Evolutionary conservation across 768 basidiomycete species (phyloP).

Genomic region (Trichaptum fuscoviolaceum): DNA sequence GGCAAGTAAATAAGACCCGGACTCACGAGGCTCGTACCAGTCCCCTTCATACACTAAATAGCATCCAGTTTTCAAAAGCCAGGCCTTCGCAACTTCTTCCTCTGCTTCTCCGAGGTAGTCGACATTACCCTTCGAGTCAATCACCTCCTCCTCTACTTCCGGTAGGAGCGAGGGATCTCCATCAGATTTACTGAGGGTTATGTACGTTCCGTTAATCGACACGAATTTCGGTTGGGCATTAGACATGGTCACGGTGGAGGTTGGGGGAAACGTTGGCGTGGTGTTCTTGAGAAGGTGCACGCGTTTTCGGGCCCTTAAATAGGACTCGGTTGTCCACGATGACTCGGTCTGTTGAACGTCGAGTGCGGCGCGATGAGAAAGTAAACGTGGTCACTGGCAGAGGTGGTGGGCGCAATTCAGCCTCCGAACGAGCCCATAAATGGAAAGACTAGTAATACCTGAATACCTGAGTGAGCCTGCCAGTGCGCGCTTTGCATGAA

Average conservation of each 20-base stretch:
- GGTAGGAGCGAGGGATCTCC: not conserved
- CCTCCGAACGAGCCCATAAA: no score
- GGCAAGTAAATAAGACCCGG: not conserved
- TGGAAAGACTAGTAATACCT: no score
- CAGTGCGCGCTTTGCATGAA: no score
- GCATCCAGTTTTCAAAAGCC: constrained; percentile 17
- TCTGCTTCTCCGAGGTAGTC: constrained; percentile 17
- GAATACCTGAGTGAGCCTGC: no score
- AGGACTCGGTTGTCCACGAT: not conserved
- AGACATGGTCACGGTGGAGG: not conserved
- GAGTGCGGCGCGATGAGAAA: not conserved
- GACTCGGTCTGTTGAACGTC: not conserved
- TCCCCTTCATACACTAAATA: constrained; percentile 15
- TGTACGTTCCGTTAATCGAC: not conserved
- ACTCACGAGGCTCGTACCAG: constrained; percentile 15
- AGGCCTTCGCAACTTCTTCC: constrained; percentile 8
- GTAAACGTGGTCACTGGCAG: not conserved
- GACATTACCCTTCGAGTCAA: constrained; percentile 1
- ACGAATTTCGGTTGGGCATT: not conserved
- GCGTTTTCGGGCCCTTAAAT: not conserved
- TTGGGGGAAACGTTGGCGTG: not conserved
- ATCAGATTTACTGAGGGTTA: not conserved
- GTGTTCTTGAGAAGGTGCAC: not conserved
- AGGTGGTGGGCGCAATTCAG: not conserved
- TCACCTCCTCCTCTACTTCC: not conserved